A percentile compares a stretch with the other conserved stretches of the same genome.
Evolutionary conservation across 345 rosid genomes (phyloP).

Genomic region (Dipteronia sinensis): DNA sequence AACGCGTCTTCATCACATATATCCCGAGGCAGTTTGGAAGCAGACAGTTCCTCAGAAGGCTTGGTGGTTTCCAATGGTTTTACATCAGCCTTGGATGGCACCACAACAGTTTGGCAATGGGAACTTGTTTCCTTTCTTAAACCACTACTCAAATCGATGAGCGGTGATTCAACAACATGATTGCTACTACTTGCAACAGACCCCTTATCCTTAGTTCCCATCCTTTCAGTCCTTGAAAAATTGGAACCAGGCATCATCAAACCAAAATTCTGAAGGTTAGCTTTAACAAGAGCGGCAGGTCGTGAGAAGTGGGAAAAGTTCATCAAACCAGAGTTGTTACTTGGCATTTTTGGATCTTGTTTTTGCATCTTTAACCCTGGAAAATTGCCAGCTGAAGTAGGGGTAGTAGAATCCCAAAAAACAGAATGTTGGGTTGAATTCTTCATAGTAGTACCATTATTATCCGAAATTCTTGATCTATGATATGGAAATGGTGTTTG

Average conservation of each 20-base stretch:
- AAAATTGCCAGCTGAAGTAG: slow-evolving; percentile 22
- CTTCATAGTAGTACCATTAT: slow-evolving; percentile 26
- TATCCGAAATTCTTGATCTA: slow-evolving; percentile 43
- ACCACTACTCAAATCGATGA: slow-evolving; percentile 23
- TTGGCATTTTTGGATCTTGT: slow-evolving; percentile 38
- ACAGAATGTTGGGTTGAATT: slow-evolving; percentile 21
- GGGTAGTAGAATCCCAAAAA: slow-evolving; percentile 25
- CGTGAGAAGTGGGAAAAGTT: slow-evolving; percentile 68
- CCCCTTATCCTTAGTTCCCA: slow-evolving; percentile 33
- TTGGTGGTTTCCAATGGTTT: slow-evolving; percentile 37
- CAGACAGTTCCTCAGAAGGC: slow-evolving; percentile 36
- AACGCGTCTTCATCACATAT: slow-evolving; percentile 31
- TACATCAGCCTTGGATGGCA: slow-evolving; percentile 38
- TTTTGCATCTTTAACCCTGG: slow-evolving; percentile 40
- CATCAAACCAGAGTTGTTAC: slow-evolving; percentile 42
- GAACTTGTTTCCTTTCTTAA: slow-evolving; percentile 36
- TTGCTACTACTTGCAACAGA: slow-evolving; percentile 28
- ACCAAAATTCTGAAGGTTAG: slow-evolving; percentile 39
- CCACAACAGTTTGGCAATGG: slow-evolving; percentile 29
- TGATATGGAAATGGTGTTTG: slow-evolving; percentile 40
- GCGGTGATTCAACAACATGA: slow-evolving; percentile 23
- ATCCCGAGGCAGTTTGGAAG: slow-evolving; percentile 39
- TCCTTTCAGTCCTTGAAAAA: slow-evolving; percentile 26
- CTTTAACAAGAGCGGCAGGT: slow-evolving; percentile 54
- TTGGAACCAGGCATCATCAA: slow-evolving; percentile 27